A percentile compares a stretch with the other conserved stretches of the same genome.
These are phyloP conservation scores for Harrya chromipes DNA, from an alignment of 768 basidiomycete species.

Conservation along the genomic window DNA sequence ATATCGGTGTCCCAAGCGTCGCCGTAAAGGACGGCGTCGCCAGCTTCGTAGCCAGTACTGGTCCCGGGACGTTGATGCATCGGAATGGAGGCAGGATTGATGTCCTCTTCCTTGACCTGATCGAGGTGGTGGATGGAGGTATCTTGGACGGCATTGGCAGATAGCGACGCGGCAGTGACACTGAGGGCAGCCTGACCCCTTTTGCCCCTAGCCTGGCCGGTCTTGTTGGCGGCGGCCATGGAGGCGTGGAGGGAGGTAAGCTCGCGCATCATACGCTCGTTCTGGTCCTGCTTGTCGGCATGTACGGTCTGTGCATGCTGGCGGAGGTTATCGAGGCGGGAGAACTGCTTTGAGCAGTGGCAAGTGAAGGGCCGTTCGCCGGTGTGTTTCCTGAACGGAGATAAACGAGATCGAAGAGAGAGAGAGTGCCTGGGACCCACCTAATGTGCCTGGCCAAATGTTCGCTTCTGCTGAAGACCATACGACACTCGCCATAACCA, in stretches of 20 bases:
- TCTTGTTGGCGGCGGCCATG: conserved; percentile 60
- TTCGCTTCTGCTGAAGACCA: conserved; percentile 95
- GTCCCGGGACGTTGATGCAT: conserved; percentile 64
- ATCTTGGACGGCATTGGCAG: conserved; percentile 18
- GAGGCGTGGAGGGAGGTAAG: conserved; percentile 78
- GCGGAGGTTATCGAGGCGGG: conserved; percentile 92
- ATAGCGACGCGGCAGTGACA: conserved; percentile 17
- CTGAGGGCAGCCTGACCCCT: conserved; percentile 29
- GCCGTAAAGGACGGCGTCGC: conserved; percentile 27
- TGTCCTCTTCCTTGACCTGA: conserved; percentile 44
- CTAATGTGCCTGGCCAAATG: conserved; percentile 95
- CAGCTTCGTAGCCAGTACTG: conserved; percentile 67
- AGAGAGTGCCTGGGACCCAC: conserved; percentile 44
- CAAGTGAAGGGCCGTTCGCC: conserved; percentile 96
- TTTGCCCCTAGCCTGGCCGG: conserved; percentile 37
- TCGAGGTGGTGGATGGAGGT: conserved; percentile 19
- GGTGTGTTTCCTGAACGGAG: conserved; percentile 81
- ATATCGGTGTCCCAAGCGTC: conserved; percentile 38
- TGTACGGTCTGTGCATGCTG: conserved; percentile 98
- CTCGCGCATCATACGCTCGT: conserved; percentile 90
- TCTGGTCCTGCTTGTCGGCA: conserved; percentile 86
- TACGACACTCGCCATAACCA: conserved; percentile 92
- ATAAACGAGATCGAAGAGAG: conserved; percentile 23
- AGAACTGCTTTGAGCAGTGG: conserved; percentile 94
- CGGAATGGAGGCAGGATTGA: conserved; percentile 23